A percentile compares a stretch with the other conserved stretches of the same genome.
phyloP scores from a whole-genome alignment of 2,329 filamentous ascomycete genomes.

The Teratosphaeria nubilosa region DNA sequence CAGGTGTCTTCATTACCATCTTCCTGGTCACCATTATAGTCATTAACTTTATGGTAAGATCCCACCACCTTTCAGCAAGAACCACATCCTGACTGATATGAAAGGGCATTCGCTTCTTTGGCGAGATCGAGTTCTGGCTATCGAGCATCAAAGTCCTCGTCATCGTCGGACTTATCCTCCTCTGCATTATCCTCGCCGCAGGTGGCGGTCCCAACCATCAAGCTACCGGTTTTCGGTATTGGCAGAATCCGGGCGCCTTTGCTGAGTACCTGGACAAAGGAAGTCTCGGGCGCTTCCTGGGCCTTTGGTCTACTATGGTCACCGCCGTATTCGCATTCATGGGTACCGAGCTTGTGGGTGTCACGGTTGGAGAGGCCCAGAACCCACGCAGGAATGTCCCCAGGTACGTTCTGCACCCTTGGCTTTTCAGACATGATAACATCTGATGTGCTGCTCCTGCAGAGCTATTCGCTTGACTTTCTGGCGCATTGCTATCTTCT shows the following conservation, averaged over 20 bases:
- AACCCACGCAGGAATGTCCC: slow-evolving; percentile 68
- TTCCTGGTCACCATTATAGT: slow-evolving; percentile 9
- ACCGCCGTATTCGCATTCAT: slow-evolving; percentile 72
- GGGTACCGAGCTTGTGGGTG: slow-evolving; percentile 65
- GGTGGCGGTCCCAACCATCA: slow-evolving; percentile 32
- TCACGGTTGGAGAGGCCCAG: slow-evolving; percentile 62
- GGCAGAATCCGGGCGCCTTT: slow-evolving; percentile 33
- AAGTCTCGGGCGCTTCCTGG: slow-evolving; percentile 32
- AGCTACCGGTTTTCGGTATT: slow-evolving; percentile 35
- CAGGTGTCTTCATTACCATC: slow-evolving; percentile 12
- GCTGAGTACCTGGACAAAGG: slow-evolving; percentile 8
- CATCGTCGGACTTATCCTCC: slow-evolving; percentile 27
- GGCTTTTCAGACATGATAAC: neutral
- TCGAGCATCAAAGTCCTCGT: slow-evolving; percentile 32
- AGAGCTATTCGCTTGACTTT: slow-evolving; percentile 54
- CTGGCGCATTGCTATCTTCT: slow-evolving; percentile 74
- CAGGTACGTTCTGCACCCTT: slow-evolving; percentile 28
- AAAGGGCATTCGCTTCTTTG: slow-evolving; percentile 28
- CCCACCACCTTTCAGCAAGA: neutral
- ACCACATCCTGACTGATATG: neutral
- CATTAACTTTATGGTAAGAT: slow-evolving; percentile 9
- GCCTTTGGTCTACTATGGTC: slow-evolving; percentile 45
- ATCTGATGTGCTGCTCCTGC: slow-evolving; percentile 39
- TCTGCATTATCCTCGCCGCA: slow-evolving; percentile 1
- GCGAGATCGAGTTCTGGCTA: slow-evolving; percentile 39